Conservation (phyloP, 2,329 filamentous ascomycete genomes). For the Claviceps spartinae region DNA sequence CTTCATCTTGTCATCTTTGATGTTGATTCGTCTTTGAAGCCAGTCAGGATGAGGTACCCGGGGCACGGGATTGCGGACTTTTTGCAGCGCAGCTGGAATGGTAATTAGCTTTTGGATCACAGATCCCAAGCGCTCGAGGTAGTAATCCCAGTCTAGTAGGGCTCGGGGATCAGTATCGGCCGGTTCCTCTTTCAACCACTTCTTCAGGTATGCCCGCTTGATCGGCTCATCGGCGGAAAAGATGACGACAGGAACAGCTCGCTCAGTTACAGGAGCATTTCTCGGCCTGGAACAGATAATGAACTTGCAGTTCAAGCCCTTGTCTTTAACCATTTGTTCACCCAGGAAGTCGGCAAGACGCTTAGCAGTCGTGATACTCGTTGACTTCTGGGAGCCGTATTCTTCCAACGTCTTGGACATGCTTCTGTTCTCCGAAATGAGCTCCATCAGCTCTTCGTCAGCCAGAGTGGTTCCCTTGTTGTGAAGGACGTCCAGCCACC, state of each 20-base stretch:
- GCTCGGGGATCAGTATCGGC: conserved; percentile 78
- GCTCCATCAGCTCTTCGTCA: conserved; percentile 92
- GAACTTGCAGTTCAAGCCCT: conserved; percentile 98
- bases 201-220: conserved; percentile 79
- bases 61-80: conserved; percentile 86
- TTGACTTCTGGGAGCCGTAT: conserved; percentile 91
- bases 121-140: conserved; percentile 85
- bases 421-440: conserved; percentile 99
- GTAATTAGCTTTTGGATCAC: conserved; percentile 99
- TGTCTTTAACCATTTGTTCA: conserved; percentile 98
- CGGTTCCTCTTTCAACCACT: conserved; percentile 92
- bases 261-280: conserved; percentile 84
- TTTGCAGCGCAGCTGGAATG: conserved; percentile 91
- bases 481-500: conserved; percentile 91
- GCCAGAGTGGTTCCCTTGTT: conserved; percentile 79
- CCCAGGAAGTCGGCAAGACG: conserved; percentile 91
- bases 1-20: conserved; percentile 94
- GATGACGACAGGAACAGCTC: conserved; percentile 89
- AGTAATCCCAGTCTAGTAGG: conserved; percentile 94
- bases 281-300: conserved; percentile 85
- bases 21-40: conserved; percentile 84
- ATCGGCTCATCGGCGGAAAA: conserved; percentile 86
- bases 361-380: conserved; percentile 95
- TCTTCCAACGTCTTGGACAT: conserved; percentile 97
- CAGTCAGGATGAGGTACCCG: conserved; percentile 91